Base-by-base conservation (phyloP, 257 asterid genomes). In the Petunia axillaris region DNA sequence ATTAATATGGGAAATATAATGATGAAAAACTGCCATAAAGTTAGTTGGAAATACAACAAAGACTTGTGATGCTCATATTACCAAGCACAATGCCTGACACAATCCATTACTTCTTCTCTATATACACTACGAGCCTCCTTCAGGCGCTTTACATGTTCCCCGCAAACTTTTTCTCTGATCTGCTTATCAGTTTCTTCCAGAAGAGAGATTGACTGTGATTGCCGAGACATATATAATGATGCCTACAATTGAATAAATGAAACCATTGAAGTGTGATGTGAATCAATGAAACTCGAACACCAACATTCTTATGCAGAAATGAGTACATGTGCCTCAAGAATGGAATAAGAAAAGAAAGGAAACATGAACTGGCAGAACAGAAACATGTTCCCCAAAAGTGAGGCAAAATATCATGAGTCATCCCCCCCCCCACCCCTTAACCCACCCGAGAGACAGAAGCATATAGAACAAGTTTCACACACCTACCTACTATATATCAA, bases 11-110 rank as follows among this genome's bases (percentile, higher is more conserved):
- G 46, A 77, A 46, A 77, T 53, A 44, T 41, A 41, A n/a, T 41
- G 68, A 64, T 64, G 58, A 16, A 60, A 59, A 4, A 58, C 40
- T 41, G 58, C 44, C 73, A 77, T n/a, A 14, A 16, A 62, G 60
- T 41, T 25, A 64, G 41, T 46, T 43, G 73, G 71, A 77, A 77
- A 43, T 77, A 60, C 25, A 43, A 77, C 58, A 60, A 36, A 60
- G 60, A 77, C 10, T 62, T 13, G 16, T 4, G 37, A 50, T 73
- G 80, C 74, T 52, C 54, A 44, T 43, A 41, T 63, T 95, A 95
- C 99, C 99, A 95, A 83, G 97, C 94, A 88, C 94, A 92, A 86
- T 92, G 98, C 88, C 99, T 87, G 86, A 93, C 93, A 85, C 97
- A 93, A 82, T 95, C 94, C 93, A 92, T 88, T 83, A 90, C 92